These are phyloP conservation scores for Persicaria maculosa DNA, from an alignment of 148 eudicot genomes.

Conservation along the genomic window DNA sequence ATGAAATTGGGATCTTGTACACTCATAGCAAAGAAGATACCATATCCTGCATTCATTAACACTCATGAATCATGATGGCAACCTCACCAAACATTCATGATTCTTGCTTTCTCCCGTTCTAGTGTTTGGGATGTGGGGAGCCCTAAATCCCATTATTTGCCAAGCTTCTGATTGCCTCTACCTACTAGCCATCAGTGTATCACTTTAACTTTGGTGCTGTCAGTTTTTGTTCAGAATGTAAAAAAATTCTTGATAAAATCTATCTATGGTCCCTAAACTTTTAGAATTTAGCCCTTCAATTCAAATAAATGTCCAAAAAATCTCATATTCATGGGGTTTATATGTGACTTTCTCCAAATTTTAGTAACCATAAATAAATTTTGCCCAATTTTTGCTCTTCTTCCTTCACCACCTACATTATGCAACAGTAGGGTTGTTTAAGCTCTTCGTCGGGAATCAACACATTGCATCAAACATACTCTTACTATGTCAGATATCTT, in stretches of 20 bases:
- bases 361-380: no score
- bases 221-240: neutral
- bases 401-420: no score
- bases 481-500: no score
- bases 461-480: no score
- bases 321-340: no score
- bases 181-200: neutral
- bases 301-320: no score
- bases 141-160: neutral
- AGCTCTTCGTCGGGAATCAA: no score
- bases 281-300: no score
- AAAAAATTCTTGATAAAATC: neutral
- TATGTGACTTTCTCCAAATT: no score
- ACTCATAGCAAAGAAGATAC: constrained; percentile 8
- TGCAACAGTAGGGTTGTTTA: no score
- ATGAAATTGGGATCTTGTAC: neutral
- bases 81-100: constrained; percentile 5
- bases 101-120: constrained; percentile 5
- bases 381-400: no score
- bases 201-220: neutral
- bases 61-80: neutral
- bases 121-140: neutral
- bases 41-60: constrained; percentile 11
- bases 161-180: neutral
- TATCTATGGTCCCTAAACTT: no score